phyloP scores from a whole-genome alignment of 2,329 filamentous ascomycete genomes.

The Kalmusia sp. region DNA sequence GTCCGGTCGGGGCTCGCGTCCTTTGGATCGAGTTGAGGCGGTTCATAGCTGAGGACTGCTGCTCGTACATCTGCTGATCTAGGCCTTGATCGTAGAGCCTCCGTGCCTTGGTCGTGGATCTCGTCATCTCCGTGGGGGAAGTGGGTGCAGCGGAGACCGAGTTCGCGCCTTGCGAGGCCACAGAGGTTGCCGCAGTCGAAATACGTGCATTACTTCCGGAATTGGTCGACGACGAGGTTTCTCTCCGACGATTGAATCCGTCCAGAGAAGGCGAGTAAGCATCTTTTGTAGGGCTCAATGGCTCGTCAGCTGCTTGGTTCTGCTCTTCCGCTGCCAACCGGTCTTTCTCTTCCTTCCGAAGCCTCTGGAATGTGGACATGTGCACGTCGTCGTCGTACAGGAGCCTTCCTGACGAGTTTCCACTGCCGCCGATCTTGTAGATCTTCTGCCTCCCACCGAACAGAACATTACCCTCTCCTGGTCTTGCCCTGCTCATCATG shows the following conservation, averaged over 20 bases:
- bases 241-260: constrained; percentile 76
- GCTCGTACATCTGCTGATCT: constrained; percentile 79
- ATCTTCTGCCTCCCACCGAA: constrained; percentile 97
- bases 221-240: constrained; percentile 83
- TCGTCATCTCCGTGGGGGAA: constrained; percentile 58
- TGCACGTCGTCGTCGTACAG: constrained; percentile 89
- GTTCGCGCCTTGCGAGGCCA: constrained; percentile 71
- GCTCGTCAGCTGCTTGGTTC: constrained; percentile 51
- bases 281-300: constrained; percentile 54
- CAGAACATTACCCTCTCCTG: constrained; percentile 86
- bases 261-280: constrained; percentile 62
- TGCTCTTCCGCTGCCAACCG: constrained; percentile 34
- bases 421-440: constrained; percentile 74
- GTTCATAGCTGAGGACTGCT: constrained; percentile 78
- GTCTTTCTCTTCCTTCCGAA: constrained; percentile 65
- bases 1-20: constrained; percentile 55
- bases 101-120: constrained; percentile 72
- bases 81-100: constrained; percentile 85
- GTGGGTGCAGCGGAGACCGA: constrained; percentile 42
- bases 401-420: constrained; percentile 51
- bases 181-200: constrained; percentile 88
- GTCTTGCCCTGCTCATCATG: constrained; percentile 84
- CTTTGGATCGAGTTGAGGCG: constrained; percentile 80
- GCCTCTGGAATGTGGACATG: constrained; percentile 81
- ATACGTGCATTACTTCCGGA: constrained; percentile 72